Percentiles rank a stretch among this genome's conserved stretches.
Conservation (phyloP, 1,284 basidiomycete species). For the Trametes hirsuta region DNA sequence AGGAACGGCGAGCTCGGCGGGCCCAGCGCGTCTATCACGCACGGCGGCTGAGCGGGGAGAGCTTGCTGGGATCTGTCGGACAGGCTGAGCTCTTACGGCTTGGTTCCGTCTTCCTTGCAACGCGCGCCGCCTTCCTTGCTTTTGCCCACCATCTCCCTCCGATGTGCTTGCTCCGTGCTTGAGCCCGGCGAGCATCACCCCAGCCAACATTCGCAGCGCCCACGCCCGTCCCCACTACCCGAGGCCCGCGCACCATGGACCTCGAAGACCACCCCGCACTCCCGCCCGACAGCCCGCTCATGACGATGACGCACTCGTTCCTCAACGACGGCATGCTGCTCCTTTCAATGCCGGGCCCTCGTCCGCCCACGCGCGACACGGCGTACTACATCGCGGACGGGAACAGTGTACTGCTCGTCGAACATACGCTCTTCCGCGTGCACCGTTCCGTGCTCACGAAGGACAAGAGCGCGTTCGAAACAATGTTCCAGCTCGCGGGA, state of each 20-base stretch:
- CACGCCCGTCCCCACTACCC: neutral
- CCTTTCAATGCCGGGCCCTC: slow-evolving; percentile 38
- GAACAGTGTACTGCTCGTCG: slow-evolving; percentile 59
- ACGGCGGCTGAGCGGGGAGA: too few species aligned
- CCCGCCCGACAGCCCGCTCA: slow-evolving; percentile 37
- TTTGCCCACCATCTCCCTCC: too few species aligned
- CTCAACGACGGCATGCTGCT: slow-evolving; percentile 38
- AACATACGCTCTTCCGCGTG: slow-evolving; percentile 69
- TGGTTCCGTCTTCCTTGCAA: too few species aligned
- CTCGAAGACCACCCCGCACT: slow-evolving; percentile 30
- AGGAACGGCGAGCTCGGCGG: too few species aligned
- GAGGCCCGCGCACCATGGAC: slow-evolving; percentile 28
- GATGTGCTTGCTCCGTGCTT: too few species aligned
- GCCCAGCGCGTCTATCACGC: neutral
- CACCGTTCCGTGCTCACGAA: slow-evolving; percentile 39
- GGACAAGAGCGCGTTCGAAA: slow-evolving; percentile 41
- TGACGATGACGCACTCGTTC: slow-evolving; percentile 39
- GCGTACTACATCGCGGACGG: slow-evolving; percentile 58
- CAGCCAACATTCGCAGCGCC: too few species aligned
- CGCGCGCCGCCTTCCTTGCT: too few species aligned
- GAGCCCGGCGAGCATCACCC: too few species aligned
- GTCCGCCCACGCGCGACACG: slow-evolving; percentile 35
- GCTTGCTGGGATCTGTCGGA: too few species aligned
- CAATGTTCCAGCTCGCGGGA: slow-evolving; percentile 40
- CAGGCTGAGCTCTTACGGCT: too few species aligned